Evolutionary conservation across 2,329 filamentous ascomycete genomes (phyloP), one percentile per base, ranked within the genome.

Genomic region (Alternaria gansuensis): DNA sequence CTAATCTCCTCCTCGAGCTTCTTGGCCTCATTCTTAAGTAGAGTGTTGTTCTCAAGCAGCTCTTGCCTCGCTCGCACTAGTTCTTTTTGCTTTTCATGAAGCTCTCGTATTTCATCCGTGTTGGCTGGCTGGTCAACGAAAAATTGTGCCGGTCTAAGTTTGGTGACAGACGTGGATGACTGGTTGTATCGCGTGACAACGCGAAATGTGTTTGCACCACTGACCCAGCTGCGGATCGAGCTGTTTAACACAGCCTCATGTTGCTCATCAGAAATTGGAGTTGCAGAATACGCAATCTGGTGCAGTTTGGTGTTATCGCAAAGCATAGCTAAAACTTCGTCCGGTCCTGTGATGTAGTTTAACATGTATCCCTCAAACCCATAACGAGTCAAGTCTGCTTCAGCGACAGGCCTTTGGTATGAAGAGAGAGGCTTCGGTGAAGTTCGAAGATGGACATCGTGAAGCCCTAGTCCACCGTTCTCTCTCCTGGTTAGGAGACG

Each of bases 101-200:
- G 75, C 51, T 87, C 83, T 13, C 79, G 77, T 73, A 90, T 92
- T 34, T 81, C 88, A 23, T 85, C 80, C 4, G 79, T 79, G 71
- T 96, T 91, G 6, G 93, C 84, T 3, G 91, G 89, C 61, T 91
- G 88, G 44, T 92, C 87, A 0, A 88, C 93, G 88, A 95, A 97
- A 70, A 85, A 86, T 34, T 74, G 80, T 4, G 92, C 92, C 2
- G 77, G 78, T 14, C 76, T 81, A 13, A 97, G 79, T 53, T 81
- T 81, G 34, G 82, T 85, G 13, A 90, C 88, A 23, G 83, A 82
- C 1, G 90, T 93, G 1, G 91, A 92, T 46, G 86, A 86, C 13
- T 90, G 85, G 2, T 92, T 92, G 76, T 97, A 97, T 46, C 94
- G 88, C 14, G 90, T 87, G 5, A 82, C 83, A 51, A 95, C 84